Percentiles rank a stretch among this genome's conserved stretches.
phyloP scores from a whole-genome alignment of 2,329 filamentous ascomycete genomes.

The Colletotrichum tabaci region DNA sequence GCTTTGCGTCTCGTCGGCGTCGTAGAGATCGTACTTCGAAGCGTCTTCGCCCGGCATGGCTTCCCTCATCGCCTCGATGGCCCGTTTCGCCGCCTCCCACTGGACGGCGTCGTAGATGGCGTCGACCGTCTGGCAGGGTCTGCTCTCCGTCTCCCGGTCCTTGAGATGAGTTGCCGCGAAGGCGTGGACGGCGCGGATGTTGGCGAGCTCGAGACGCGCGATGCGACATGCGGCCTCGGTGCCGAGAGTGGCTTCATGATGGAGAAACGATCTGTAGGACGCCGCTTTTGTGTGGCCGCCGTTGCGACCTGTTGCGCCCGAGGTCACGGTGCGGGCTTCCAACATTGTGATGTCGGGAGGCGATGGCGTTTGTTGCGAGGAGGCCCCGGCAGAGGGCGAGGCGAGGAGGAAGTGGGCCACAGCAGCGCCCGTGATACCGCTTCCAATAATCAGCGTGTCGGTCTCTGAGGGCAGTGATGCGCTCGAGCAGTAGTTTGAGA shows the following conservation, averaged over 20 bases:
- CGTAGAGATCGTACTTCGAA: conserved; percentile 61
- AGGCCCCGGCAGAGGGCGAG: conserved; percentile 31
- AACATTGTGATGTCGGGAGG: conserved; percentile 58
- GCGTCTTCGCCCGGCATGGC: conserved; percentile 60
- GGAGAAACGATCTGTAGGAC: conserved; percentile 65
- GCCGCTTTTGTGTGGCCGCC: conserved; percentile 66
- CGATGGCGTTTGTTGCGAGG: conserved; percentile 11
- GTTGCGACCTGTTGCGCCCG: conserved; percentile 69
- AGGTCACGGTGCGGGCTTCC: conserved; percentile 65
- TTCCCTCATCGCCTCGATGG: conserved; percentile 61
- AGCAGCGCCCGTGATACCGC: conserved; percentile 66
- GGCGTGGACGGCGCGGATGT: conserved; percentile 68
- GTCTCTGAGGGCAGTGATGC: conserved; percentile 53
- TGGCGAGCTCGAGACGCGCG: conserved; percentile 66
- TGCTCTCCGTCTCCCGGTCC: conserved; percentile 60
- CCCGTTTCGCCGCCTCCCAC: conserved; percentile 55
- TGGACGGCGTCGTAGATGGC: conserved; percentile 67
- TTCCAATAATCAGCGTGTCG: conserved; percentile 69
- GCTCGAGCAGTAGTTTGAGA: conserved; percentile 44
- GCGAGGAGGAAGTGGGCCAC: conserved; percentile 51
- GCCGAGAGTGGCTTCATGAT: conserved; percentile 62
- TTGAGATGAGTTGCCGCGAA: conserved; percentile 62
- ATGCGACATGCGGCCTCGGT: conserved; percentile 64
- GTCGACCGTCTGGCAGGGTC: conserved; percentile 69
- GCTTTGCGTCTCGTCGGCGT: conserved; percentile 56